Evolutionary conservation across 2,329 filamentous ascomycete genomes (phyloP).

Genomic region (Didymella arachidicola): DNA sequence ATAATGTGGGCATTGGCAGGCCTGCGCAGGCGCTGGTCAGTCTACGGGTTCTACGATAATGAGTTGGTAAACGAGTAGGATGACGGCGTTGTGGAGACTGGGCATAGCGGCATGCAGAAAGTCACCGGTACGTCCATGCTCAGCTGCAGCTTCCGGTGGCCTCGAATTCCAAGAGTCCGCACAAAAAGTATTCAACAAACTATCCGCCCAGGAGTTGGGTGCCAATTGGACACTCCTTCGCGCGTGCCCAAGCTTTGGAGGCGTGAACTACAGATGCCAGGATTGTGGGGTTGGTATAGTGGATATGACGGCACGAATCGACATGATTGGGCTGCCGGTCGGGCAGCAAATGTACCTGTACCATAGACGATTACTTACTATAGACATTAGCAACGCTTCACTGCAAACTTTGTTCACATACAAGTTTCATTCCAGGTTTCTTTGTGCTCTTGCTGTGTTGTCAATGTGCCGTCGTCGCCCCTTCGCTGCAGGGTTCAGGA

Average conservation of each 20-base stretch:
- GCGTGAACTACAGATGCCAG: slow-evolving; percentile 32
- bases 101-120: slow-evolving; percentile 28
- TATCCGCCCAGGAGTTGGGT: slow-evolving; percentile 30
- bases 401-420: slow-evolving; percentile 12
- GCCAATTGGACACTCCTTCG: slow-evolving; percentile 22
- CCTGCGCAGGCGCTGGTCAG: slow-evolving; percentile 46
- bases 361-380: slow-evolving; percentile 29
- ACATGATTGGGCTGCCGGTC: slow-evolving; percentile 30
- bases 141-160: slow-evolving; percentile 27
- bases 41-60: slow-evolving; percentile 37
- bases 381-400: slow-evolving; percentile 30
- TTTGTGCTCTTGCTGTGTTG: background rate
- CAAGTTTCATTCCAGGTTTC: background rate
- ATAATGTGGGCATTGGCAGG: slow-evolving; percentile 33
- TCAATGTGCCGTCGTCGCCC: slow-evolving; percentile 7
- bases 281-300: slow-evolving; percentile 26
- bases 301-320: slow-evolving; percentile 18
- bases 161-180: slow-evolving; percentile 4
- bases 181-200: slow-evolving; percentile 21
- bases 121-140: slow-evolving; percentile 28
- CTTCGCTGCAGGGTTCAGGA: slow-evolving; percentile 17
- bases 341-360: slow-evolving; percentile 38
- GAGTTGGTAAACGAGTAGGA: slow-evolving; percentile 28
- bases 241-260: slow-evolving; percentile 27
- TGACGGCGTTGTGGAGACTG: slow-evolving; percentile 25